Percentiles rank a stretch among this genome's conserved stretches.
Evolutionary conservation across 768 basidiomycete genomes (phyloP).

Genomic region (Suillus discolor): DNA sequence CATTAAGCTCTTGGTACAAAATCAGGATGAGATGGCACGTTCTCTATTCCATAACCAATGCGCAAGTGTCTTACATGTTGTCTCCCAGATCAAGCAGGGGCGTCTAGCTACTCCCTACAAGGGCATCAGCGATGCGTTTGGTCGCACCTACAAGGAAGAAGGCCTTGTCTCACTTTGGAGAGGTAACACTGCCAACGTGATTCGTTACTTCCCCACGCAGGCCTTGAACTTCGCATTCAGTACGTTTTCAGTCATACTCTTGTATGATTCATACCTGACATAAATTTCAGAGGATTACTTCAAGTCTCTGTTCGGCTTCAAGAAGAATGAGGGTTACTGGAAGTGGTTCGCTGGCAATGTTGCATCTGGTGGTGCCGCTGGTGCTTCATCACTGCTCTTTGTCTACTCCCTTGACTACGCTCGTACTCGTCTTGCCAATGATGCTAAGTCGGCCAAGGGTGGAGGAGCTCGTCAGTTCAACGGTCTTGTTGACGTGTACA

Average conservation of each 20-base stretch:
- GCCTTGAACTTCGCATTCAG: slow-evolving; percentile 99
- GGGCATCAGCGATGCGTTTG: slow-evolving; percentile 91
- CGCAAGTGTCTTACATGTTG: background rate
- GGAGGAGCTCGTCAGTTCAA: slow-evolving; percentile 98
- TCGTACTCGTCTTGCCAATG: slow-evolving; percentile 98
- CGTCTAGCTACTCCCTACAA: slow-evolving; percentile 96
- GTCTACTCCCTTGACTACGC: slow-evolving; percentile 99
- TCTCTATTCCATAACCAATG: background rate
- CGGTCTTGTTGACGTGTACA: slow-evolving; percentile 96
- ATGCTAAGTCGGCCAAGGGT: slow-evolving; percentile 93
- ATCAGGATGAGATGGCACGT: slow-evolving; percentile 99
- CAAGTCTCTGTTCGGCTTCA: slow-evolving; percentile 98
- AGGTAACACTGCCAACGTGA: slow-evolving; percentile 99
- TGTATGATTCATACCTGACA: background rate
- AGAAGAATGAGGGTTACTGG: slow-evolving; percentile 97
- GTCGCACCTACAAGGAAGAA: slow-evolving; percentile 92
- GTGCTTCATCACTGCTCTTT: slow-evolving; percentile 97
- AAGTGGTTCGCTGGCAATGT: slow-evolving; percentile 98
- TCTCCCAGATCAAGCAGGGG: slow-evolving; percentile 92
- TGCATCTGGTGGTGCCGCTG: slow-evolving; percentile 98
- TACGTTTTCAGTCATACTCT: slow-evolving; percentile 45
- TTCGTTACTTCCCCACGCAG: slow-evolving; percentile 99
- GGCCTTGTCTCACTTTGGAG: slow-evolving; percentile 96
- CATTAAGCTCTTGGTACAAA: slow-evolving; percentile 97
- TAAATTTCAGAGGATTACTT: slow-evolving; percentile 81